Conservation (phyloP, 208 protist species). For the Spongospora subterranea region DNA sequence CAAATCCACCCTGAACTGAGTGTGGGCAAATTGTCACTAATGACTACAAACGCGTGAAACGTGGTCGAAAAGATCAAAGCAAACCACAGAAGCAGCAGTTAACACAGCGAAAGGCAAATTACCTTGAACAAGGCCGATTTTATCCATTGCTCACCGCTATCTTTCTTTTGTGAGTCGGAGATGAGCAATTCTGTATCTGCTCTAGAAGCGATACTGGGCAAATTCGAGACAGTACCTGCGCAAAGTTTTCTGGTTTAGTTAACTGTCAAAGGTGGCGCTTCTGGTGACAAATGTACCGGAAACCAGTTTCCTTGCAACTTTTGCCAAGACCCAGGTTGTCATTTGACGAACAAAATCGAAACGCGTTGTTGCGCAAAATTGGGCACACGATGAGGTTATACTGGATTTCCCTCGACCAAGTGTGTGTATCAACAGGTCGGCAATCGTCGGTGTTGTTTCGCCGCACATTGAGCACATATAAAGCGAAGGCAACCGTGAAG, state of each 20-base stretch:
- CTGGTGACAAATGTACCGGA: constrained; percentile 6
- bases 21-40: too few relatives aligned
- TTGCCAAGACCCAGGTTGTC: not conserved
- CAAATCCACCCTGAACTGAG: constrained; percentile 30
- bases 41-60: too few relatives aligned
- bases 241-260: not conserved
- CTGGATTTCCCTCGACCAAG: not conserved
- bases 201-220: not conserved
- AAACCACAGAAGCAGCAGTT: not conserved
- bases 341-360: not conserved
- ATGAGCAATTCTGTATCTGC: not conserved
- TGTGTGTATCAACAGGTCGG: constrained; percentile 2
- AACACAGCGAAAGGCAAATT: not conserved
- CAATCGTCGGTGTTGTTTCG: not conserved
- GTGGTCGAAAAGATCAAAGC: too few relatives aligned
- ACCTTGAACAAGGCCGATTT: constrained; percentile 5
- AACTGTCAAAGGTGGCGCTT: too few relatives aligned
- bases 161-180: not conserved
- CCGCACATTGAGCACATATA: constrained; percentile 21
- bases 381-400: not conserved
- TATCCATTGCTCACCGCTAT: not conserved
- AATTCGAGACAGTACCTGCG: not conserved
- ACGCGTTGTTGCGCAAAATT: not conserved
- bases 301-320: constrained; percentile 8
- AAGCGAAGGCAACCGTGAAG: not conserved